Conservation (phyloP, 345 rosid genomes). For the Eutrema japonicum region DNA sequence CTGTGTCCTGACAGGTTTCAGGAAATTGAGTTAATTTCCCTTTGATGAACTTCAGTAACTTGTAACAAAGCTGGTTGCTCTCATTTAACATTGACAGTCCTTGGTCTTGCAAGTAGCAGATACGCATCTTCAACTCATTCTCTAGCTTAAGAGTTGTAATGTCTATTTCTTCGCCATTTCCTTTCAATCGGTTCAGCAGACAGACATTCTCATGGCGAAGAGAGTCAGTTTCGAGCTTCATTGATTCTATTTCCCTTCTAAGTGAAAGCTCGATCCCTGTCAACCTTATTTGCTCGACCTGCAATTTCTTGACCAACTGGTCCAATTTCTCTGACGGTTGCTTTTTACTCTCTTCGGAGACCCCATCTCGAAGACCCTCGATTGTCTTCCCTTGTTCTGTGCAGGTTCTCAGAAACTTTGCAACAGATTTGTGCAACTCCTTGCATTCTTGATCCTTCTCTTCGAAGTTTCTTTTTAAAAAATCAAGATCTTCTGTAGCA, state of each 20-base stretch:
- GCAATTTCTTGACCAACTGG: constrained; percentile 57
- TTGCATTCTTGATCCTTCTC: constrained; percentile 93
- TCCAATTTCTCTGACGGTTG: constrained; percentile 54
- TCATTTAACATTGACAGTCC: constrained; percentile 73
- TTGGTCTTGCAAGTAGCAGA: constrained; percentile 74
- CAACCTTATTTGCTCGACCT: constrained; percentile 83
- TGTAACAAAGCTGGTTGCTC: constrained; percentile 59
- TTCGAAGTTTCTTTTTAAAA: constrained; percentile 66
- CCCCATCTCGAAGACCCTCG: constrained; percentile 69
- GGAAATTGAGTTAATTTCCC: constrained; percentile 54
- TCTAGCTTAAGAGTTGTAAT: constrained; percentile 70
- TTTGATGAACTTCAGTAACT: constrained; percentile 69
- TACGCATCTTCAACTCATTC: constrained; percentile 65
- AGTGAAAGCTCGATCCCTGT: constrained; percentile 79
- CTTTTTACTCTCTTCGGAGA: constrained; percentile 53
- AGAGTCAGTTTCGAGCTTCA: constrained; percentile 66
- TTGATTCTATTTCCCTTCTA: constrained; percentile 73
- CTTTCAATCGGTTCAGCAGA: constrained; percentile 76
- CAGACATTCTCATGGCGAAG: constrained; percentile 87
- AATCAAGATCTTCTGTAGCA: constrained; percentile 56
- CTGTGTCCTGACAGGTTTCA: constrained; percentile 50
- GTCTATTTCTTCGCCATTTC: constrained; percentile 54
- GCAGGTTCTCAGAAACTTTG: constrained; percentile 72
- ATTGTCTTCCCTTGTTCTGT: constrained; percentile 87
- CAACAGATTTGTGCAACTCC: constrained; percentile 76